Percentiles rank a stretch among this genome's conserved stretches.
Conservation (phyloP, 2,329 filamentous ascomycete species). For the Ophiocordyceps camponoti-saundersi region DNA sequence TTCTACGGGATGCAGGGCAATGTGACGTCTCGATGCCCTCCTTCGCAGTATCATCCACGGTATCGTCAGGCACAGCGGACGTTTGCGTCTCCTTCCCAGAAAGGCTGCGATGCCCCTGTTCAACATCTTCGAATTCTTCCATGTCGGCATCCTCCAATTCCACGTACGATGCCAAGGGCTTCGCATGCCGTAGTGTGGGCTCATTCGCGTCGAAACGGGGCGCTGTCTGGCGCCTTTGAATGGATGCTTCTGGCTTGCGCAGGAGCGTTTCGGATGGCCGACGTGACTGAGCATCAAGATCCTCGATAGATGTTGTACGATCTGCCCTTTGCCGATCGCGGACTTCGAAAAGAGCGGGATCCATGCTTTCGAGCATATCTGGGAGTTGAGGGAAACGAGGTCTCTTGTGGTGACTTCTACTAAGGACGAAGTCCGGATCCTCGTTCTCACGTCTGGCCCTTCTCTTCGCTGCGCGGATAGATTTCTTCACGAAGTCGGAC, state of each 20-base stretch:
- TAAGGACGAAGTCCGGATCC: constrained; percentile 33
- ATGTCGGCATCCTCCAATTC: constrained; percentile 25
- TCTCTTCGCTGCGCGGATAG: constrained; percentile 33
- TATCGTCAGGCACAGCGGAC: constrained; percentile 4
- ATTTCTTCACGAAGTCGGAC: constrained; percentile 37
- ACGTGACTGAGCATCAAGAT: constrained; percentile 5
- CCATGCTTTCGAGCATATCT: constrained; percentile 24
- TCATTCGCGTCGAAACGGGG: constrained; percentile 24
- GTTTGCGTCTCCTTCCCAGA: constrained; percentile 1
- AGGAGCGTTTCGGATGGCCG: constrained; percentile 3
- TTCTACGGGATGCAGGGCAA: neutral
- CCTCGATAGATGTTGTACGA: constrained; percentile 5
- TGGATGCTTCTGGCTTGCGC: constrained; percentile 3
- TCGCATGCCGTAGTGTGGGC: constrained; percentile 33
- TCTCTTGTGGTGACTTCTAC: constrained; percentile 26
- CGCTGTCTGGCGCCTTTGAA: constrained; percentile 7
- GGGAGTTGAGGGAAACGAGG: constrained; percentile 10
- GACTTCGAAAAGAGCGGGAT: constrained; percentile 32
- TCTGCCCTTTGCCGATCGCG: constrained; percentile 5
- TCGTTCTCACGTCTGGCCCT: constrained; percentile 35
- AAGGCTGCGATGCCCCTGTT: constrained; percentile 12
- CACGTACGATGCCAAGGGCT: constrained; percentile 31
- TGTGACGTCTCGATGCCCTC: constrained; percentile 12
- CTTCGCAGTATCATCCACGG: constrained; percentile 23
- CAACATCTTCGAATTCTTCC: constrained; percentile 25